Evolutionary conservation across 176 grass and related monocot genomes (phyloP).

Genomic region (Oryza rufipogon): DNA sequence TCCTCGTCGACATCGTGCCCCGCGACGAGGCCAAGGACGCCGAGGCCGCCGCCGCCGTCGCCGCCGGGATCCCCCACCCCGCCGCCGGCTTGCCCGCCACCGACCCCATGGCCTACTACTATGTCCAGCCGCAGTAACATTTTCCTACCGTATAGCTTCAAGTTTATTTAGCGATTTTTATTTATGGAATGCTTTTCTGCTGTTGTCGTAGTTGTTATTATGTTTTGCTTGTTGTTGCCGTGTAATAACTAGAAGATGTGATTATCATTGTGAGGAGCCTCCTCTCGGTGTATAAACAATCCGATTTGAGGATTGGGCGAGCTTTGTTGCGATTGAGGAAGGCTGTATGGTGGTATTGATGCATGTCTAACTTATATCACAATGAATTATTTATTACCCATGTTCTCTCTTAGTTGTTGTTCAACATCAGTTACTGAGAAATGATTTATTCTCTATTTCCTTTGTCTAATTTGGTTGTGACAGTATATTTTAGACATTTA

Average conservation of each 20-base stretch:
- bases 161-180: conserved; percentile 24
- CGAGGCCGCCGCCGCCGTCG: conserved; percentile 48
- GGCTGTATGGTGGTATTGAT: conserved; percentile 37
- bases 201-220: conserved; percentile 21
- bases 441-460: neutral
- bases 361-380: conserved; percentile 25
- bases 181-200: neutral
- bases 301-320: conserved; percentile 16
- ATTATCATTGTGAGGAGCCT: conserved; percentile 32
- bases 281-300: neutral
- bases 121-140: conserved; percentile 53
- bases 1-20: conserved; percentile 93
- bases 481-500: neutral
- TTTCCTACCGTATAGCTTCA: neutral
- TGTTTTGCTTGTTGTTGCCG: conserved; percentile 27
- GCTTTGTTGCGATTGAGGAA: conserved; percentile 20
- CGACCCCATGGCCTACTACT: conserved; percentile 60
- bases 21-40: conserved; percentile 87
- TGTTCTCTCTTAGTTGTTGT: neutral
- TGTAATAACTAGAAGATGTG: conserved; percentile 45
- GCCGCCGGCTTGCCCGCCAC: conserved; percentile 42
- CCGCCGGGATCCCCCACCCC: conserved; percentile 48
- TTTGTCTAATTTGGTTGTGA: neutral
- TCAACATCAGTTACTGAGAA: neutral
- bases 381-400: neutral